Evolutionary conservation across 139 green algal species (phyloP).

Genomic region (Coelastrella sp.): DNA sequence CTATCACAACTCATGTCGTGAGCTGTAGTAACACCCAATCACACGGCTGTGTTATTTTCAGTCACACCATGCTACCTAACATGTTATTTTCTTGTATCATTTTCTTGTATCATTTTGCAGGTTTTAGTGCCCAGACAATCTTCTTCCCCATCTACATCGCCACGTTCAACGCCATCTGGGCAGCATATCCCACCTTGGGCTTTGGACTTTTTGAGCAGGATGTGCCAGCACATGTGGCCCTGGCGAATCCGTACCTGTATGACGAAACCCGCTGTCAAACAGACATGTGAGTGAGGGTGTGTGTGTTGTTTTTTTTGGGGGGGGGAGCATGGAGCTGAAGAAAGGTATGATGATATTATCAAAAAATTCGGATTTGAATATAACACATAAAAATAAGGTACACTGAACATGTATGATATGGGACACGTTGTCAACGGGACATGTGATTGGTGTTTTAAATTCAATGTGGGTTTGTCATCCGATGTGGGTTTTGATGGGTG

Average conservation of each 20-base stretch:
- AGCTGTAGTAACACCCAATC: too few relatives aligned
- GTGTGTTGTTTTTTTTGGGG: too few relatives aligned
- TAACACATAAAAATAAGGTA: background rate
- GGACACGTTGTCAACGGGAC: constrained; percentile 48
- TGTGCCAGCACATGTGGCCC: constrained; percentile 33
- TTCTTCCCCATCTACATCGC: constrained; percentile 55
- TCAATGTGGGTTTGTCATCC: too few relatives aligned
- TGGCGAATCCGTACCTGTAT: constrained; percentile 58
- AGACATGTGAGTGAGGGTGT: background rate
- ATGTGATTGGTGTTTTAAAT: background rate
- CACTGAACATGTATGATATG: constrained; percentile 56
- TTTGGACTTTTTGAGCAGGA: constrained; percentile 79
- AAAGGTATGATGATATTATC: too few relatives aligned
- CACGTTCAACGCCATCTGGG: constrained; percentile 71
- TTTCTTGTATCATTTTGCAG: constrained; percentile 20
- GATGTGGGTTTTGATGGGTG: too few relatives aligned
- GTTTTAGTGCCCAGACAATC: constrained; percentile 64
- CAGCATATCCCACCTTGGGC: constrained; percentile 79
- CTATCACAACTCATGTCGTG: too few relatives aligned
- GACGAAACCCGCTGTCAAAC: constrained; percentile 54
- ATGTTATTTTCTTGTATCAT: background rate
- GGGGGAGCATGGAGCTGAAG: too few relatives aligned
- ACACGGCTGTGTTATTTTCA: too few relatives aligned
- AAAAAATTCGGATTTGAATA: too few relatives aligned
- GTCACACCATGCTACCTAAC: background rate